Evolutionary conservation across 1,284 basidiomycete species (phyloP), one percentile per base, ranked within the genome.

Genomic region (Marasmius oreades): DNA sequence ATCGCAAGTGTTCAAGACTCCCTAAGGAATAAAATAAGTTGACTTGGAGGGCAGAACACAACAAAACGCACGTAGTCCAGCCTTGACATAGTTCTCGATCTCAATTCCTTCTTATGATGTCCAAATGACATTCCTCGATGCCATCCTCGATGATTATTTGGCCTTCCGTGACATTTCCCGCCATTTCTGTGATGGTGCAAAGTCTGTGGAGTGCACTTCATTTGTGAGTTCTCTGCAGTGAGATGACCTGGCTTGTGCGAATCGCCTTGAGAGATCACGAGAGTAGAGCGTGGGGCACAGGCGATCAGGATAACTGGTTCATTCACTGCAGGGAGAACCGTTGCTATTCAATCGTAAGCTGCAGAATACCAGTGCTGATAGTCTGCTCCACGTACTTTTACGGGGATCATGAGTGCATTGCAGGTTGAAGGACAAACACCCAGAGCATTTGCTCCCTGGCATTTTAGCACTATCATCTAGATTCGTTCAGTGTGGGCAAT

Each of bases 31-130:
- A 26, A 34, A 31, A n/a, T 54, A 39, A n/a, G 50, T 31, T 1
- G 56, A 37, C 42, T 54, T n/a, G 31, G 52, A 51, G 46, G 37
- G 20, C 43, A 11, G 26, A 47, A 52, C 12, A 34, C 53, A 20
- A 26, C 39, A 23, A 55, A 20, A 66, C 69, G 55, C 55, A 89
- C 88, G 68, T 86, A 88, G 62, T 10, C 86, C 85, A 14, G 89
- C 91, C 68, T 93, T 93, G 64, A 93, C 84, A 68, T 93, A 94
- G 67, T 88, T 91, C 66, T 91, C 93, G 92, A 94, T 55, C 88
- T 74, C 33, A 90, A 72, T 62, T 87, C 81, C 26, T 77, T 75
- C 44, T 80, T 85, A 64, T 80, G 57, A 93, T 91, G 43, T 86
- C 85, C 16, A 93, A 73, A 63, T 87, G 77, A 89, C 89, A 92